Conservation (phyloP, 257 asterid genomes). For the Solanum habrochaites region DNA sequence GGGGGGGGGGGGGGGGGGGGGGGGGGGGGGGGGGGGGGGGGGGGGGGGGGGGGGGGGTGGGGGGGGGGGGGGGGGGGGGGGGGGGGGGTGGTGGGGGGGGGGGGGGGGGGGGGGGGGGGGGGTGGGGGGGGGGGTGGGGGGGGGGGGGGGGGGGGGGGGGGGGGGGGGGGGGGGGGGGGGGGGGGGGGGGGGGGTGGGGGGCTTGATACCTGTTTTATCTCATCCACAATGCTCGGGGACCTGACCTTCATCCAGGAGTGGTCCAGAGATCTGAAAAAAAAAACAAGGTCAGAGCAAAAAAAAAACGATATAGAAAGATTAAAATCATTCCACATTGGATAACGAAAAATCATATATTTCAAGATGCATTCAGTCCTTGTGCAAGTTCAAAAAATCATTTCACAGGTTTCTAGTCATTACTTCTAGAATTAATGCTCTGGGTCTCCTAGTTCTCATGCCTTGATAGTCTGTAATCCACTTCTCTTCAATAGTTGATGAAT, state of each 20-base stretch:
- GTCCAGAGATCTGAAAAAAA: slow-evolving; percentile 68
- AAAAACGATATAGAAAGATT: not conserved
- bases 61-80: no score
- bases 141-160: no score
- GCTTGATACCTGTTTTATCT: slow-evolving; percentile 75
- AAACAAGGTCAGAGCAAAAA: not conserved
- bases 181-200: no score
- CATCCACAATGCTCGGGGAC: slow-evolving; percentile 90
- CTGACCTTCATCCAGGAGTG: slow-evolving; percentile 81
- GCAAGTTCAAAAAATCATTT: not conserved
- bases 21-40: no score
- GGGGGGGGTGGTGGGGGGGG: no score
- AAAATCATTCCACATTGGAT: not conserved
- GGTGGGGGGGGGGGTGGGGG: no score
- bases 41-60: no score
- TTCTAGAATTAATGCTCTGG: not conserved
- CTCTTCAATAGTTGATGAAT: not conserved
- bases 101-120: no score
- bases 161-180: no score
- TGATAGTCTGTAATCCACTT: not conserved
- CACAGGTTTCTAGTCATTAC: not conserved
- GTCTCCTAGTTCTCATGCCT: not conserved
- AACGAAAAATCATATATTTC: not conserved
- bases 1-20: no score
- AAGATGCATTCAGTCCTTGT: not conserved